Base-by-base conservation (phyloP, 2,329 filamentous ascomycete genomes). In the Monosporascus sp. region DNA sequence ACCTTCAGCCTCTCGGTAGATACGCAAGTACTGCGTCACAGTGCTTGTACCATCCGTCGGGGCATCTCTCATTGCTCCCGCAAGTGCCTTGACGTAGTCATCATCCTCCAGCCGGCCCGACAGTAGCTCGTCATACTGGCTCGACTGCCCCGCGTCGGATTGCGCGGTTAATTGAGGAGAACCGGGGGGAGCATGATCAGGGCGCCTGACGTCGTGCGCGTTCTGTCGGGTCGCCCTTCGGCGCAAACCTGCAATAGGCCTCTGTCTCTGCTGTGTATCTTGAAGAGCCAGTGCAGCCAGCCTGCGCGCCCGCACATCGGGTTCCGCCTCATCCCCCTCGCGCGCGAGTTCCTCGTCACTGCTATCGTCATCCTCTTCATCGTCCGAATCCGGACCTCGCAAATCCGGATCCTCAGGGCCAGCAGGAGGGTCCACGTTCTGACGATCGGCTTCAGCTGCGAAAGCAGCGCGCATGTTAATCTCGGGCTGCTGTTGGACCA, bases 401-500 rank as follows among this genome's bases (percentile, higher is more conserved):
- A 51, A 46, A 7, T 54, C 57, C 7, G 49, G 50, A 22, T 64
- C 54, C 7, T 58, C 14, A 11, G 56, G 53, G 5, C 50, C 58
- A 37, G 52, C 50, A 9, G 53, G 51, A n/a, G 53, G 63, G 7
- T 55, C 55, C 19, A 58, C 59, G 17, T 68, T 63, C 7, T 46
- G 43, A 16, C 43, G 43, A 37, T 68, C 63, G 37, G 75, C 76
- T n/a, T 72, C 71, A 7, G 75, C 80, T 11, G 79, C 83, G 64
- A 85, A 81, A 3, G 81, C 82, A 8, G 80, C 86, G 0, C 85
- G 87, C 76, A 94, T 86, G 63, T 96, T 95, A 61, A 94, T 87
- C 59, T 92, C 87, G 5, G 93, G 94, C 67, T 99, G 94, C 68
- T 99, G 94, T 68, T 99, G 94, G 9, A 99, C 91, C 49, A 99